Base-by-base conservation (phyloP, 1,139 yeast genomes). In the Wickerhamomyces sp. region DNA sequence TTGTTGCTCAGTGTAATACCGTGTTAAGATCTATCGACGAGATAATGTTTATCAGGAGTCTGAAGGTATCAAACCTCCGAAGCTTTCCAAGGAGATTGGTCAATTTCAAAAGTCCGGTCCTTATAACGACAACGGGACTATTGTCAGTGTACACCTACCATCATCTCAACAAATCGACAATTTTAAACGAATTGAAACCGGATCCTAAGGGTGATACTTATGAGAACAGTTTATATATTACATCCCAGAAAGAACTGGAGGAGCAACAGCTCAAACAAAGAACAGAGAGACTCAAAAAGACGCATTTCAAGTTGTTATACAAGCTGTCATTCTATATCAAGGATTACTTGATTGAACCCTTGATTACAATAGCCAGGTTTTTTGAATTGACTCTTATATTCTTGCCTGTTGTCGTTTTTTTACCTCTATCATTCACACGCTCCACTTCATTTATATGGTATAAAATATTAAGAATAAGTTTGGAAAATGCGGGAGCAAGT, bases 401-500 rank as follows among this genome's bases (percentile, higher is more conserved):
- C 45, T 44, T 82, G 2, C 98, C 98, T 0, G 76, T 90, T 7
- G 48, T 88, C 5, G 29, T 81, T 7, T 44, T 73, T 0, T 68
- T 78, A 24, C 97, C 97, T 0, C 65, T 87, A 7, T 70, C 84
- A 2, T 22, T 17, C 13, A 7, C 35, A 16, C 16, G 18, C 8
- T 32, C 35, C 10, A 32, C 35, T 4, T 25, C 28, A 4, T 32
- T 25, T 25, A 16, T 32, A 21, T 92, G 97, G 97, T 90, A 75
- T 60, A 62, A 63, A 40, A 66, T 81, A 43, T 62, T 90, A 30
- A 71, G 90, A 38, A 67, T 76, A 64, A 68, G 85, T 1, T 78
- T 94, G 46, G 96, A 92, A 59, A 48, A 70, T 22, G 96, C 96
- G 0, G 98, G 98, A 1, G 96, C 98, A 2, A 83, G 96, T 7